Conservation (phyloP, 306 rosid species). For the Cyamopsis tetragonoloba region DNA sequence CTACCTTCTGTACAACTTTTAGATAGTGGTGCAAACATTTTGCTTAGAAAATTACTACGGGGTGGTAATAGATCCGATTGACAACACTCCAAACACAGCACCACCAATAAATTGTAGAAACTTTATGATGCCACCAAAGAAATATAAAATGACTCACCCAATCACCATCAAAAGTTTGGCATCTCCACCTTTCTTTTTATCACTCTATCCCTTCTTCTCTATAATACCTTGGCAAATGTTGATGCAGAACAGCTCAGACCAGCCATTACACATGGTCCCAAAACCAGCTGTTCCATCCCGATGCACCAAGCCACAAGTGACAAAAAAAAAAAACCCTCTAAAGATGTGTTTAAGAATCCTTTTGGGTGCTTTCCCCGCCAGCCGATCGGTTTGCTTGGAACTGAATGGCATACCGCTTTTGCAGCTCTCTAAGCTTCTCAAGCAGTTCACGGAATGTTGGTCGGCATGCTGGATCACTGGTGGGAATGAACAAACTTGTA, state of each 20-base stretch:
- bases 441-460: conserved; percentile 85
- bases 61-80: conserved; percentile 15
- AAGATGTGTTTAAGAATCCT: conserved; percentile 49
- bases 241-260: conserved; percentile 20
- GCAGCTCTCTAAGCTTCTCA: conserved; percentile 71
- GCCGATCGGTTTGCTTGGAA: conserved; percentile 74
- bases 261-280: conserved; percentile 23
- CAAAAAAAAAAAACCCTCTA: conserved; percentile 26
- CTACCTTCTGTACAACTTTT: conserved; percentile 24
- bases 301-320: conserved; percentile 26
- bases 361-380: conserved; percentile 49
- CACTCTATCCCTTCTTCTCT: conserved; percentile 9
- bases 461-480: conserved; percentile 76
- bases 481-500: conserved; percentile 25
- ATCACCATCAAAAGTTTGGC: conserved; percentile 36
- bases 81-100: conserved; percentile 28
- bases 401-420: conserved; percentile 56
- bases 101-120: conserved; percentile 25
- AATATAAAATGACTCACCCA: conserved; percentile 35
- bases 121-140: conserved; percentile 33
- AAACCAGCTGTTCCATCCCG: conserved; percentile 24
- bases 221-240: conserved; percentile 25
- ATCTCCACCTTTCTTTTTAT: conserved; percentile 15
- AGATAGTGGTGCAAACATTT: conserved; percentile 27
- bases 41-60: conserved; percentile 22